Percentiles rank a stretch among this genome's conserved stretches.
Evolutionary conservation across 2,329 filamentous ascomycete genomes (phyloP).

Genomic region (Phoma herbarum): DNA sequence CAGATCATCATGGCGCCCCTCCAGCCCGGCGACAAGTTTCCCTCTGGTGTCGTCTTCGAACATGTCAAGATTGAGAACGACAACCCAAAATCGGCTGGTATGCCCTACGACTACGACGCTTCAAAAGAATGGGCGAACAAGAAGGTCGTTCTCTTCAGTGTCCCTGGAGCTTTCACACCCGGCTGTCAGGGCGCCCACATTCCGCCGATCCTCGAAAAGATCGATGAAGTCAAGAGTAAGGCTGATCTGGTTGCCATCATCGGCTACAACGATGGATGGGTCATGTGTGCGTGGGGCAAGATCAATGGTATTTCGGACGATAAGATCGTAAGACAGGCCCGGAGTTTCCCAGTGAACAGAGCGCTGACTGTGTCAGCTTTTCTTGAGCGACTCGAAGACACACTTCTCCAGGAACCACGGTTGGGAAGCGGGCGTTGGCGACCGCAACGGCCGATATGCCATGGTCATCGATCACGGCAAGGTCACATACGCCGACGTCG

Average conservation of each 20-base stretch:
- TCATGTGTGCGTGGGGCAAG: slow-evolving; percentile 6
- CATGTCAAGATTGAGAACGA: slow-evolving; percentile 10
- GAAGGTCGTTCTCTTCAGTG: slow-evolving; percentile 5
- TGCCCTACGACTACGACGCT: slow-evolving; percentile 6
- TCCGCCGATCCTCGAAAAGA: background rate
- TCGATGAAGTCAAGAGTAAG: slow-evolving; percentile 6
- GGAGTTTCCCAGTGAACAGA: background rate
- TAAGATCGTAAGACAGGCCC: background rate
- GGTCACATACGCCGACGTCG: slow-evolving; percentile 1
- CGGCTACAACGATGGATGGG: slow-evolving; percentile 5
- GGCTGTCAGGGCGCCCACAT: slow-evolving; percentile 4
- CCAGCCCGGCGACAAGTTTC: slow-evolving; percentile 6
- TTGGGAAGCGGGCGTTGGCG: slow-evolving; percentile 2
- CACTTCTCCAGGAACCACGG: slow-evolving; percentile 1
- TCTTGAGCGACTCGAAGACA: slow-evolving; percentile 5
- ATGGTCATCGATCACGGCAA: slow-evolving; percentile 8
- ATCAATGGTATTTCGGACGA: slow-evolving; percentile 6
- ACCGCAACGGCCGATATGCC: slow-evolving; percentile 2
- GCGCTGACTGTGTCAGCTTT: background rate
- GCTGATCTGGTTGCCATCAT: slow-evolving; percentile 2
- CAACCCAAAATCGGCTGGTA: slow-evolving; percentile 5
- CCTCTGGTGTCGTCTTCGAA: slow-evolving; percentile 4
- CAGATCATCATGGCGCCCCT: background rate
- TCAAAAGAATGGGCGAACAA: slow-evolving; percentile 8
- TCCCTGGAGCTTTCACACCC: slow-evolving; percentile 4